A percentile compares a stretch with the other conserved stretches of the same genome.
phyloP scores from a whole-genome alignment of 805 yeast species.

The Hanseniaspora guilliermondii region DNA sequence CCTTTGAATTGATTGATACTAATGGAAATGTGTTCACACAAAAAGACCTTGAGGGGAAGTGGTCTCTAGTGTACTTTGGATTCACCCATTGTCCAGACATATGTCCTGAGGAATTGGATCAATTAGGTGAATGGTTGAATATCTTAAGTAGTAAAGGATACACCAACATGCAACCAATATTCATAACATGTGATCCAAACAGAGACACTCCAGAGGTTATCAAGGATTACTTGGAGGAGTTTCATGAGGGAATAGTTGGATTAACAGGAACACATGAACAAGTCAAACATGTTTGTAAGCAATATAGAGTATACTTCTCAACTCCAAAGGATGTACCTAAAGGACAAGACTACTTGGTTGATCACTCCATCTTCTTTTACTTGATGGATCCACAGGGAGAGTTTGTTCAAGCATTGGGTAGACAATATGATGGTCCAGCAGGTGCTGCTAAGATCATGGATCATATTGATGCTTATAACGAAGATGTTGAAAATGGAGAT shows the following conservation, averaged over 20 bases:
- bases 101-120: constrained; percentile 95
- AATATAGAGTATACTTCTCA: constrained; percentile 89
- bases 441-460: constrained; percentile 67
- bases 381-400: constrained; percentile 98
- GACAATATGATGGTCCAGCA: constrained; percentile 68
- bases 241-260: constrained; percentile 82
- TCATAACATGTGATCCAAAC: constrained; percentile 94
- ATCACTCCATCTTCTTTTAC: constrained; percentile 93
- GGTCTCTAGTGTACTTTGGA: constrained; percentile 84
- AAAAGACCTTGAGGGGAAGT: constrained; percentile 61
- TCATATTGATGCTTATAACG: constrained; percentile 64
- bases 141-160: constrained; percentile 47
- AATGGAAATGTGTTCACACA: constrained; percentile 67
- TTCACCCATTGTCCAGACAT: constrained; percentile 97
- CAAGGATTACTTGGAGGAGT: constrained; percentile 71
- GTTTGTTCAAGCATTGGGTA: constrained; percentile 86
- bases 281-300: constrained; percentile 73
- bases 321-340: constrained; percentile 90
- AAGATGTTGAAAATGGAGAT: constrained; percentile 34
- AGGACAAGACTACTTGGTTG: constrained; percentile 92
- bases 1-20: constrained; percentile 60
- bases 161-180: constrained; percentile 60
- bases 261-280: constrained; percentile 83
- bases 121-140: constrained; percentile 57
- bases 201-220: constrained; percentile 82